A percentile compares a stretch with the other conserved stretches of the same genome.
Conservation (phyloP, 768 basidiomycete species). For the Punctularia strigosozonata region DNA sequence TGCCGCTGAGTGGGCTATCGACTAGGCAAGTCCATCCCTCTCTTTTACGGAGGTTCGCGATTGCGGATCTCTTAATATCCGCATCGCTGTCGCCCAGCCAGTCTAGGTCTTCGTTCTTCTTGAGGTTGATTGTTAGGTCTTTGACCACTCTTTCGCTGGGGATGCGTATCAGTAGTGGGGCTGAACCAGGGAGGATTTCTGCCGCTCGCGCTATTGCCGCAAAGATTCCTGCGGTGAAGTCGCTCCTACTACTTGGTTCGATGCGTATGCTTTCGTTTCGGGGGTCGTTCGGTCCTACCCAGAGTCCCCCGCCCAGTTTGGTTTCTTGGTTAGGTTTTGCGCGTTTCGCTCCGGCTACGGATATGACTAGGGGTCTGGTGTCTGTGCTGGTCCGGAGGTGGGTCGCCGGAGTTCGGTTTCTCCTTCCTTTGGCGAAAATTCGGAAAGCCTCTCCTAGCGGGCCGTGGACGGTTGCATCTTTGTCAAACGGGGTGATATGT, state of each 20-base stretch:
- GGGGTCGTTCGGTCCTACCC: background rate
- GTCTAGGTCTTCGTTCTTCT: background rate
- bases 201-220: background rate
- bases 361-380: background rate
- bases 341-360: background rate
- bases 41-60: background rate
- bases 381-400: too few species aligned
- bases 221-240: background rate
- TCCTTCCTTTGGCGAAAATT: background rate
- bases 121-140: background rate
- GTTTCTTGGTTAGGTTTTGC: background rate
- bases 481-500: constrained; percentile 5
- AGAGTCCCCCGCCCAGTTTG: background rate
- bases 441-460: constrained; percentile 1
- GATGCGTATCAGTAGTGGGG: background rate
- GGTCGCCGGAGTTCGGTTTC: background rate
- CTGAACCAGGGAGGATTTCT: background rate
- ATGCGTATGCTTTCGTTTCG: background rate
- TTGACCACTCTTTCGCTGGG: background rate
- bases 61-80: background rate
- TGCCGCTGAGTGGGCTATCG: too few species aligned
- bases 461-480: background rate
- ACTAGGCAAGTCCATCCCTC: background rate
- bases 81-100: background rate
- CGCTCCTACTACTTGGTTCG: background rate